These are phyloP conservation scores for Eucalyptus pauciflora DNA, from an alignment of 345 rosid genomes.

Conservation along the genomic window DNA sequence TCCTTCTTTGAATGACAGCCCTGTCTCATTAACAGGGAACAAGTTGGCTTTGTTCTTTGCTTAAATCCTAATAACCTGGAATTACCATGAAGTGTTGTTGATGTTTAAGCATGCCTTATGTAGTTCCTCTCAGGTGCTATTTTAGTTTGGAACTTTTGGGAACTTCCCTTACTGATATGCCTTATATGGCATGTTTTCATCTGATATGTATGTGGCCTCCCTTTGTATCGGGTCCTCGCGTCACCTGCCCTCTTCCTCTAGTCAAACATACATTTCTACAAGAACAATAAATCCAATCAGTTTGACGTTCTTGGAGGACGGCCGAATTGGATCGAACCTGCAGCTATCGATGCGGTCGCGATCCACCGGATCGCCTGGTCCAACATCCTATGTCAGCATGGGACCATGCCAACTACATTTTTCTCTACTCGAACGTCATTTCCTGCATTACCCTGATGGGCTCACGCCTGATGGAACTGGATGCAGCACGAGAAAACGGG, in stretches of 20 bases:
- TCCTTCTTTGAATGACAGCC: neutral
- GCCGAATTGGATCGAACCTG: neutral
- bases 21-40: neutral
- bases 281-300: neutral
- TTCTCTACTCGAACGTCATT: neutral
- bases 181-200: neutral
- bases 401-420: neutral
- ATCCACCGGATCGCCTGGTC: neutral
- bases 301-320: neutral
- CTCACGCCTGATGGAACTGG: neutral
- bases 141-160: neutral
- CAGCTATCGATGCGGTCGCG: neutral
- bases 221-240: constrained; percentile 40
- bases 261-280: neutral
- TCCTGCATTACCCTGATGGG: neutral
- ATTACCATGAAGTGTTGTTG: no score
- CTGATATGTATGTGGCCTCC: neutral
- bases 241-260: neutral
- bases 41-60: neutral
- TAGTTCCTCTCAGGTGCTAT: no score
- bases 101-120: no score
- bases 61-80: neutral
- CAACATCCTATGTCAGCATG: neutral
- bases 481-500: neutral
- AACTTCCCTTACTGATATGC: neutral